Base-by-base conservation (phyloP, 192 early-diverging fungal genomes). In the Rhizophagus prolifer region DNA sequence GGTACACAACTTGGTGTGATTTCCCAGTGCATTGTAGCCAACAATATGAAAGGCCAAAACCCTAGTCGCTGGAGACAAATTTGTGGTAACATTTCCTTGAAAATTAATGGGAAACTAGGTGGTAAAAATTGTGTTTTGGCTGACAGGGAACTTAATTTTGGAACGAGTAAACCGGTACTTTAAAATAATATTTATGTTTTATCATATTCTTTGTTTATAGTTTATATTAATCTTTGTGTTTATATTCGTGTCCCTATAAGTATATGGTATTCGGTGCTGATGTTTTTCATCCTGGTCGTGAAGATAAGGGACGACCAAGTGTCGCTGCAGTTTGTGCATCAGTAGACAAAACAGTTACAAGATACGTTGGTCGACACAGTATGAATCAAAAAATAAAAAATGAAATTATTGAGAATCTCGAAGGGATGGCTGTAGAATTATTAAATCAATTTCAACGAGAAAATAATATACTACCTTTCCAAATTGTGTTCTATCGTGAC, bases 211-310 rank as follows among this genome's bases (percentile, higher is more conserved):
- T 44, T 44, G 41, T 44, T 38, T 9, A 38, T 38, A 38, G 36
- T 8, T 38, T 12, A 44, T 44, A 44, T 44, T 44, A 44, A 44
- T 44, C 10, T 12, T 44, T 44, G 38, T 12, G 10, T 34, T 19
- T 72, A 0, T 58, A 25, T 6, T 38, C 7, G 36, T 38, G 3
- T 8, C 5, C 7, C 36, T 38, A 38, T 38, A 79, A 94, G 25
- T 95, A 92, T 12, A 90, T 97, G 72, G 78, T 98, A 54, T 82
- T 98, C 63, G 97, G 97, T 36, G 95, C 93, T 23, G 96, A 98
- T 85, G 92, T 98, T 23, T 94, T 92, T 8, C 96, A 98, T 79
- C 91, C 94, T 28, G 86, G 83, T 36, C 91, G 93, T 28, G 92
- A 92, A 64, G 73, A 80, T 12, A 61, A 31, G 26, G 58, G 21